Percentiles rank a stretch among this genome's conserved stretches.
phyloP scores from a whole-genome alignment of 1,284 basidiomycete species.

The Violaceomyces palustris region DNA sequence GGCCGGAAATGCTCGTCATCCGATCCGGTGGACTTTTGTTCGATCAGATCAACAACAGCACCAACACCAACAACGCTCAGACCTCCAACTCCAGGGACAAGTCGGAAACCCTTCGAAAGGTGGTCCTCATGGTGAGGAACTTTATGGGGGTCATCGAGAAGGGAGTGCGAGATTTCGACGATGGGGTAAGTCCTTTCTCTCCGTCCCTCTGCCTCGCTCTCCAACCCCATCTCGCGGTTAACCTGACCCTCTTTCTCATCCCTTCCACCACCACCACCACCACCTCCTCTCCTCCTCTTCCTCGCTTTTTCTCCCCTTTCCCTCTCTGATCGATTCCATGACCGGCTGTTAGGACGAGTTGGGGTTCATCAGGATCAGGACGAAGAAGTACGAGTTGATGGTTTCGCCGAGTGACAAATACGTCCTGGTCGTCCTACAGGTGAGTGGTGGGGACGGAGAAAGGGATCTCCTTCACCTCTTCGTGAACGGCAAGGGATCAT shows the following conservation, averaged over 20 bases:
- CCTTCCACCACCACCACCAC: too few species aligned
- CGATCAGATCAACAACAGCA: conserved; percentile 38
- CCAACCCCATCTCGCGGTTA: neutral
- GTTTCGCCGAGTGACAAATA: conserved; percentile 50
- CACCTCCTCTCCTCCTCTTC: too few species aligned
- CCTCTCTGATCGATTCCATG: too few species aligned
- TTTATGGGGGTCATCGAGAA: conserved; percentile 15
- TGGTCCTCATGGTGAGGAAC: conserved; percentile 31
- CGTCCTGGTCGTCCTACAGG: conserved; percentile 46
- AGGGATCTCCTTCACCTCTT: too few species aligned
- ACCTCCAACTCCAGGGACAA: conserved; percentile 26
- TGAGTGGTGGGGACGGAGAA: too few species aligned
- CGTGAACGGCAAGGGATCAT: too few species aligned
- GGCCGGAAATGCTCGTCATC: conserved; percentile 45
- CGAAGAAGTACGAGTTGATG: conserved; percentile 47
- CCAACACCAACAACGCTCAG: too few species aligned
- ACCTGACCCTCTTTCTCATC: neutral
- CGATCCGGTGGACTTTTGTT: conserved; percentile 49
- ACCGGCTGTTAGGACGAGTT: conserved; percentile 43
- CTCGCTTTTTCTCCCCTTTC: too few species aligned
- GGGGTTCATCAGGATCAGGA: conserved; percentile 41
- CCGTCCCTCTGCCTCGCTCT: neutral
- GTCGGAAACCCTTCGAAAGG: conserved; percentile 28
- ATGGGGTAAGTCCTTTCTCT: conserved; percentile 9
- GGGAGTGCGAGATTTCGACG: conserved; percentile 25